Evolutionary conservation across 1,284 basidiomycete genomes (phyloP).

Genomic region (Gastroboletus turbinatus): DNA sequence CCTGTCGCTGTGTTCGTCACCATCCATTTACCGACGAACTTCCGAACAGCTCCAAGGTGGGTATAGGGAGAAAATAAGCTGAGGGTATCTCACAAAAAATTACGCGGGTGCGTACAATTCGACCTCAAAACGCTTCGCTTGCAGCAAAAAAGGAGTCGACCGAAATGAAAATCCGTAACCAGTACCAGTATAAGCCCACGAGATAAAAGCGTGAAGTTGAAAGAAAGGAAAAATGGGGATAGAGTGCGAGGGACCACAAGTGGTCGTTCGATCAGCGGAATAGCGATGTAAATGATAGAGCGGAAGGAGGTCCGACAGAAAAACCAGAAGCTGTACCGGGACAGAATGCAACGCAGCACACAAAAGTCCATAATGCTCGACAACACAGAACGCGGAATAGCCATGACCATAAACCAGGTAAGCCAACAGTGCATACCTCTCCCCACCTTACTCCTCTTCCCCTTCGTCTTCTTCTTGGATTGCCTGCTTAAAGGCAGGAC

Average conservation of each 20-base stretch:
- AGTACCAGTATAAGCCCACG: slow-evolving; percentile 17
- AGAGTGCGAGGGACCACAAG: slow-evolving; percentile 10
- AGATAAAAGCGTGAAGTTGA: slow-evolving; percentile 3
- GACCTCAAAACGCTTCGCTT: neutral
- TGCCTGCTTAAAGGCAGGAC: slow-evolving; percentile 60
- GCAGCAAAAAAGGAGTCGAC: neutral
- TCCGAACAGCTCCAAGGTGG: neutral
- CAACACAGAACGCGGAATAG: slow-evolving; percentile 7
- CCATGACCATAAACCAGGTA: slow-evolving; percentile 3
- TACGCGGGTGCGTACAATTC: slow-evolving; percentile 11
- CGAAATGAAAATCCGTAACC: slow-evolving; percentile 20
- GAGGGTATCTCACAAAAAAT: slow-evolving; percentile 27
- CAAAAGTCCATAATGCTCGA: slow-evolving; percentile 10
- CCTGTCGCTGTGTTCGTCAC: neutral
- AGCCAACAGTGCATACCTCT: slow-evolving; percentile 5
- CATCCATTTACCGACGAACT: neutral
- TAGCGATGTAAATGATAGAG: slow-evolving; percentile 23
- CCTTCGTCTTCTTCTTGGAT: slow-evolving; percentile 79
- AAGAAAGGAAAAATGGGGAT: neutral
- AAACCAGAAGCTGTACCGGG: slow-evolving; percentile 1
- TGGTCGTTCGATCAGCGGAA: slow-evolving; percentile 6
- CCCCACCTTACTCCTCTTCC: slow-evolving; percentile 55
- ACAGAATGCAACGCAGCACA: slow-evolving; percentile 6
- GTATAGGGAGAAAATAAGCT: slow-evolving; percentile 8
- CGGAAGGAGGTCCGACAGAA: slow-evolving; percentile 2